phyloP scores from a whole-genome alignment of 225 moss, liverwort and hornwort species.

The Neckera pumila region DNA sequence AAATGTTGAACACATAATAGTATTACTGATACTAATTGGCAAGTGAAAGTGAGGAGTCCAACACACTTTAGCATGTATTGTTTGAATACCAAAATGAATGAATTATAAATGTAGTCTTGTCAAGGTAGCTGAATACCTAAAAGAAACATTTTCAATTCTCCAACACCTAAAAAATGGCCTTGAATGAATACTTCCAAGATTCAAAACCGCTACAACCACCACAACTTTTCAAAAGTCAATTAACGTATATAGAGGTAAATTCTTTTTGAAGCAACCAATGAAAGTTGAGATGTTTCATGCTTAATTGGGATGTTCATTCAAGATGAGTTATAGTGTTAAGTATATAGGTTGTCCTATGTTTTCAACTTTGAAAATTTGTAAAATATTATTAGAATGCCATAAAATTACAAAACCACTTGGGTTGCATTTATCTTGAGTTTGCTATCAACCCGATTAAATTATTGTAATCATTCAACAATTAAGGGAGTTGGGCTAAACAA shows the following conservation, averaged over 20 bases:
- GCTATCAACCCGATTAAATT: neutral
- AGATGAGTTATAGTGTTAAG: accelerated
- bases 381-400: accelerated
- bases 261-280: neutral
- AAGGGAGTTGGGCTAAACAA: too few relatives aligned
- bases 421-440: neutral
- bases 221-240: neutral
- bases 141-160: accelerated
- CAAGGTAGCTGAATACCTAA: accelerated
- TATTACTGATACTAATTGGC: too few relatives aligned
- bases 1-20: too few relatives aligned
- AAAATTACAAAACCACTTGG: neutral
- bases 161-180: neutral
- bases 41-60: too few relatives aligned
- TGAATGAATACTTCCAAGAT: neutral
- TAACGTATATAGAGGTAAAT: too few relatives aligned
- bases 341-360: accelerated
- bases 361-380: neutral
- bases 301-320: accelerated
- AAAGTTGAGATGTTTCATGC: neutral
- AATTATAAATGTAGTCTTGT: too few relatives aligned
- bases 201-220: accelerated
- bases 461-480: accelerated
- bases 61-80: too few relatives aligned
- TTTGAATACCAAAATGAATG: too few relatives aligned